Percentiles rank a stretch among this genome's conserved stretches.
These are phyloP conservation scores for Vaccinium myrtillus DNA, from an alignment of 148 eudicot genomes.

Conservation along the genomic window DNA sequence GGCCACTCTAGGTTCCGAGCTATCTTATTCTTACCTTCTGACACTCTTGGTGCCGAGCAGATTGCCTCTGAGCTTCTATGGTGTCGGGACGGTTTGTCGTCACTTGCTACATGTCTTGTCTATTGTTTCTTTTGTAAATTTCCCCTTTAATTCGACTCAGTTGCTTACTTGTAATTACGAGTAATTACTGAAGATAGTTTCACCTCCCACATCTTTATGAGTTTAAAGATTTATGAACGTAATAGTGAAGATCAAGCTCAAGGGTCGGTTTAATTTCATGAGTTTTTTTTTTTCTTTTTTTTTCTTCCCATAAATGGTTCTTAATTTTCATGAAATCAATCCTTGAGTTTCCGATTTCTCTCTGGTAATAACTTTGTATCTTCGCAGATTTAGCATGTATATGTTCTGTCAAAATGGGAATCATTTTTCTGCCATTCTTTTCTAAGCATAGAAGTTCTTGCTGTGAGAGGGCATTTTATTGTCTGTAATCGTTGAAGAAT, in stretches of 20 bases:
- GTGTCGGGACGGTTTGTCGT: not conserved
- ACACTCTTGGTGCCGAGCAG: not conserved
- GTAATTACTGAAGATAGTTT: not conserved
- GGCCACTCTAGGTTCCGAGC: not conserved
- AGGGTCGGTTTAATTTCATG: not conserved
- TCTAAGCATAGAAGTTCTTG: not conserved
- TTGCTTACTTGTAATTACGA: not conserved
- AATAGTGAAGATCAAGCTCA: not conserved
- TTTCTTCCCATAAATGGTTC: not conserved
- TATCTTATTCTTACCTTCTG: not conserved
- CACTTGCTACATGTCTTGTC: not conserved
- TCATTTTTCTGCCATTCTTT: not conserved
- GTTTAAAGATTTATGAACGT: not conserved
- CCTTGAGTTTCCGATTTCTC: not conserved
- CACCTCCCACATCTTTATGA: not conserved
- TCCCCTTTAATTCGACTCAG: not conserved
- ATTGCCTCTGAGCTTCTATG: not conserved
- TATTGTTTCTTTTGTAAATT: not conserved
- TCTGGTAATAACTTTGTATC: not conserved
- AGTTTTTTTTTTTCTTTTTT: not conserved
- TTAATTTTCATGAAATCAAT: not conserved
- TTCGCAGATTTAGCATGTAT: not conserved
- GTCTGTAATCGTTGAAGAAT: not conserved
- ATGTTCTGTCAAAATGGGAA: not conserved
- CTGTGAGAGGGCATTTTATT: not conserved